Conservation (phyloP, 2,329 filamentous ascomycete species). For the Leptographium flavum region DNA sequence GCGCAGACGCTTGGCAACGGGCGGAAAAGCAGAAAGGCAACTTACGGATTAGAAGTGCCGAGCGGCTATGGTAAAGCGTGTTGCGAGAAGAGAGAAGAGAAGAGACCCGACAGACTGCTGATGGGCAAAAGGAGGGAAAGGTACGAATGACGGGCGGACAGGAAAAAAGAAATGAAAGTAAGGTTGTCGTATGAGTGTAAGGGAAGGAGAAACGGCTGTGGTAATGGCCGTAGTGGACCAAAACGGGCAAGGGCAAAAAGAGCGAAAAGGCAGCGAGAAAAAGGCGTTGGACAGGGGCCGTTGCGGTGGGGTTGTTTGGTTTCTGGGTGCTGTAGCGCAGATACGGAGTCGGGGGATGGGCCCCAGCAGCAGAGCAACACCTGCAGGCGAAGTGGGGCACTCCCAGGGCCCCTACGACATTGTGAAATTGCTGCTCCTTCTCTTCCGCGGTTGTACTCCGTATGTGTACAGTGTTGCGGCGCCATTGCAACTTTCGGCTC, state of each 20-base stretch:
- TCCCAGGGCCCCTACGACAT: background rate
- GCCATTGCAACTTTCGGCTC: no score
- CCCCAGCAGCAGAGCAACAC: no score
- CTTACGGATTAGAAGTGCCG: background rate
- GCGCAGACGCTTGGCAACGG: background rate
- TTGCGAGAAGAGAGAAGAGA: background rate
- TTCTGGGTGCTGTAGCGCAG: background rate
- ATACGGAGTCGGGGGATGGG: background rate
- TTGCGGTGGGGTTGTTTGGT: background rate
- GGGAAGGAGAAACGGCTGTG: constrained; percentile 4
- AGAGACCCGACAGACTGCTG: background rate
- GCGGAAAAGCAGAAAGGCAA: background rate
- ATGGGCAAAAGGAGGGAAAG: background rate
- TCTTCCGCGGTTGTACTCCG: background rate
- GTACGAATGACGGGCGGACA: constrained; percentile 4
- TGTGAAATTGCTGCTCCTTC: constrained; percentile 3
- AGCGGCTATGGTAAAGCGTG: background rate
- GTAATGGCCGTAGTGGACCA: constrained; percentile 4
- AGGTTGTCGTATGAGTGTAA: background rate
- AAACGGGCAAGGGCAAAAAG: constrained; percentile 8
- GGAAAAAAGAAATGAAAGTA: constrained; percentile 3
- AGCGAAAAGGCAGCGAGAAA: constrained; percentile 1
- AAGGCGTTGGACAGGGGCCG: background rate
- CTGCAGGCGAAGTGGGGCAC: background rate
- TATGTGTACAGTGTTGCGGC: background rate